Conservation (phyloP, 1,284 basidiomycete genomes). For the Malassezia japonica region DNA sequence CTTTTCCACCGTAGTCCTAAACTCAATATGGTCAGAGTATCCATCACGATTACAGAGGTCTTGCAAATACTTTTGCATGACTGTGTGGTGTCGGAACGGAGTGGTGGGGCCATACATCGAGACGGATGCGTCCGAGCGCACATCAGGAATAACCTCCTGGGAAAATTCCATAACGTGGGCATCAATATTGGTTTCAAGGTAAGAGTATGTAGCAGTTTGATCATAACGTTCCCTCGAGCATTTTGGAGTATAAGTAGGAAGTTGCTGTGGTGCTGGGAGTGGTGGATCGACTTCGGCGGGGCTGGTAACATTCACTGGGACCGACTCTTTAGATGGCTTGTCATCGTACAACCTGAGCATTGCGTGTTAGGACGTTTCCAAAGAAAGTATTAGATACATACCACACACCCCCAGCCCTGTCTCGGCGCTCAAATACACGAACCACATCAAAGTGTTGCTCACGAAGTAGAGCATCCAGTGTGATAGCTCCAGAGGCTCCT, state of each 20-base stretch:
- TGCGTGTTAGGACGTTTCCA: too few species aligned
- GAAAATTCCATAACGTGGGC: conserved; percentile 2
- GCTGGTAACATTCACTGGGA: too few species aligned
- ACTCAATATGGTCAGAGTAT: neutral
- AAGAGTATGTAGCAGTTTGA: neutral
- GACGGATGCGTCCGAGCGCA: neutral
- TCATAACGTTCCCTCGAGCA: neutral
- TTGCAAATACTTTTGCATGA: conserved; percentile 4
- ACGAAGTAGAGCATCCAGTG: neutral
- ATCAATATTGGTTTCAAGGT: neutral
- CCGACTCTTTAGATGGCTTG: neutral
- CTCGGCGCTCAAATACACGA: conserved; percentile 5
- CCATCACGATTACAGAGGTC: neutral
- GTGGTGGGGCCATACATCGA: neutral
- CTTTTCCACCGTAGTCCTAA: neutral
- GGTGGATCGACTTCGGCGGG: neutral
- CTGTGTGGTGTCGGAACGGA: conserved; percentile 4
- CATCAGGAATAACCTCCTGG: conserved; percentile 1
- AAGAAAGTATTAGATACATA: neutral
- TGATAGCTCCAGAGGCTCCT: neutral
- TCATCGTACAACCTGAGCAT: neutral
- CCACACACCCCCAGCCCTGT: conserved; percentile 4
- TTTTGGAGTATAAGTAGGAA: neutral
- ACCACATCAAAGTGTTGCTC: conserved; percentile 1
- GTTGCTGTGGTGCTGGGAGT: neutral